phyloP scores from a whole-genome alignment of 2,329 filamentous ascomycete genomes.

The Fusarium ramigenum region DNA sequence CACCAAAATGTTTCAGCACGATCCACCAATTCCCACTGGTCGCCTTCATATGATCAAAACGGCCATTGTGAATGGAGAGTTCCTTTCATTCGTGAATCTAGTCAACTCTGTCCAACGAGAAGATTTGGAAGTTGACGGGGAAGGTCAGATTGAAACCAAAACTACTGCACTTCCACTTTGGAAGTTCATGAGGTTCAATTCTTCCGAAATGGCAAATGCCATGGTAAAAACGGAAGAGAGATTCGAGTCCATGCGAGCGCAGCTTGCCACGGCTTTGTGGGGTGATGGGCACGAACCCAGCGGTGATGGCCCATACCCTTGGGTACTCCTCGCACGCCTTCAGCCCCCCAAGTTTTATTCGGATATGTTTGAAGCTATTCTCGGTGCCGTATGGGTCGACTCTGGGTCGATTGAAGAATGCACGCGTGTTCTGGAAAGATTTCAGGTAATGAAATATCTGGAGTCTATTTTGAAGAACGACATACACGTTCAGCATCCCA shows the following conservation, averaged over 20 bases:
- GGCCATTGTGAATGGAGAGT: conserved; percentile 80
- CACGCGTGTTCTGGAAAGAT: conserved; percentile 64
- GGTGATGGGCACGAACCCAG: conserved; percentile 13
- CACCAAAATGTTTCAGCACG: conserved; percentile 61
- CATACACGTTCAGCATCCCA: conserved; percentile 70
- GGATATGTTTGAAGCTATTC: conserved; percentile 81
- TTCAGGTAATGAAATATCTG: conserved; percentile 74
- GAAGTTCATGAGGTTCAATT: conserved; percentile 73
- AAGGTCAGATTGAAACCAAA: conserved; percentile 29
- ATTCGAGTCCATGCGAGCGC: conserved; percentile 58
- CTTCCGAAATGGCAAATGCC: conserved; percentile 56
- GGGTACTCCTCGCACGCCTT: conserved; percentile 74
- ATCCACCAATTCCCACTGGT: conserved; percentile 55
- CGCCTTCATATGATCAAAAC: conserved; percentile 82
- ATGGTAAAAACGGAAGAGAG: conserved; percentile 56
- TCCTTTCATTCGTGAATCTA: conserved; percentile 81
- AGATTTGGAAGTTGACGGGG: conserved; percentile 29
- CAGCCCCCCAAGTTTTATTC: conserved; percentile 80
- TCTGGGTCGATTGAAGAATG: conserved; percentile 71
- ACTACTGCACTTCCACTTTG: conserved; percentile 66
- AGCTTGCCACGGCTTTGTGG: conserved; percentile 55
- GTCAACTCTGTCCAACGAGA: conserved; percentile 43
- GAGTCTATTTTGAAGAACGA: conserved; percentile 66
- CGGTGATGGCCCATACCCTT: conserved; percentile 70
- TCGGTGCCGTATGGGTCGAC: conserved; percentile 89